Evolutionary conservation across 352 stramenopile genomes (phyloP).

Genomic region (Phytopythium montanum): DNA sequence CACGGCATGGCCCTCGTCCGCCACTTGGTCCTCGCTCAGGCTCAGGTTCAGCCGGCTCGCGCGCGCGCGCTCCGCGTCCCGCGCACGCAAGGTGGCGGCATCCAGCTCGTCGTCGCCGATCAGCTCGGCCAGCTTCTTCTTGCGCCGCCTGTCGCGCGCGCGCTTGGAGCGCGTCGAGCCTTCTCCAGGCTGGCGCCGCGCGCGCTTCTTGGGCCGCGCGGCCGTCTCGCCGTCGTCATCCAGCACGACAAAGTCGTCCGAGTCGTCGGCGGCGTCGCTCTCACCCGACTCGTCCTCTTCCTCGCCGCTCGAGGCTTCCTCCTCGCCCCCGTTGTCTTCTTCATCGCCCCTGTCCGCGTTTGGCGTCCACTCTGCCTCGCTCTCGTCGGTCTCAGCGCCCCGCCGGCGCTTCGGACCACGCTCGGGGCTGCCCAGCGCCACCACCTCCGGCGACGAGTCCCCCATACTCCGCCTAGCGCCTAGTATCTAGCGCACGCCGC

Average conservation of each 20-base stretch:
- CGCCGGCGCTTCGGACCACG: background rate
- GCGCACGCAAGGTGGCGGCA: slow-evolving; percentile 48
- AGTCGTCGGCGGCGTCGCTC: slow-evolving; percentile 12
- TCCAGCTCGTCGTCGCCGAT: slow-evolving; percentile 71
- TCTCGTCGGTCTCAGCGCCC: slow-evolving; percentile 11
- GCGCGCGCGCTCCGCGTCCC: slow-evolving; percentile 58
- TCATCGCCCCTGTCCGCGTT: slow-evolving; percentile 8
- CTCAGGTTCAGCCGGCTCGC: slow-evolving; percentile 31
- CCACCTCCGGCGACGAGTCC: slow-evolving; percentile 11
- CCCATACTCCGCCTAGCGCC: slow-evolving; percentile 10
- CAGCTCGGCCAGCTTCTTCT: slow-evolving; percentile 61
- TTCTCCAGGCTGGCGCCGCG: slow-evolving; percentile 18
- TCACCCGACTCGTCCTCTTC: slow-evolving; percentile 22
- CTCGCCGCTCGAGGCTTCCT: slow-evolving; percentile 16
- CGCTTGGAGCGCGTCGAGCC: slow-evolving; percentile 13
- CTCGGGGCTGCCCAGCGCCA: background rate
- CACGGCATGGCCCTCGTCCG: slow-evolving; percentile 12
- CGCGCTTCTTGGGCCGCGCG: slow-evolving; percentile 11
- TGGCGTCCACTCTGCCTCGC: slow-evolving; percentile 38
- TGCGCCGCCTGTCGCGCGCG: slow-evolving; percentile 27
- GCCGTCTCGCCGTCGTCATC: slow-evolving; percentile 6
- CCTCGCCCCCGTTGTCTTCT: slow-evolving; percentile 7
- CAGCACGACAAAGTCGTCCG: slow-evolving; percentile 4
- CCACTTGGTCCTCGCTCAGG: slow-evolving; percentile 32
- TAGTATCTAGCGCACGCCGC: slow-evolving; percentile 7